phyloP scores from a whole-genome alignment of 768 basidiomycete species.

The Lactifluus hygrophoroides region DNA sequence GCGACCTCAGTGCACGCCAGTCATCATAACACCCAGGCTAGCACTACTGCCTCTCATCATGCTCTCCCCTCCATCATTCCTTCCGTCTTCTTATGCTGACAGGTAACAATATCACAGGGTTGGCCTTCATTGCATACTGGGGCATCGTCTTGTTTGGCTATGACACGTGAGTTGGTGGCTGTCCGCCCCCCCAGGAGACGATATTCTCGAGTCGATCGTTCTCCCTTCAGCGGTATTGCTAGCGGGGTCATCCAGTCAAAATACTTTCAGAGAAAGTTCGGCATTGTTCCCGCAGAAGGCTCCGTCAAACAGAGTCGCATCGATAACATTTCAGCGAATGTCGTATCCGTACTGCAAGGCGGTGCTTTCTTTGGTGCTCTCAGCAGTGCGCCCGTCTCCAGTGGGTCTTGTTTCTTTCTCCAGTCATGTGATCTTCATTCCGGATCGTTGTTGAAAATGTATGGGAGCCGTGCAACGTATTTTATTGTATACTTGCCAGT shows the following conservation, averaged over 20 bases:
- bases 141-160: slow-evolving; percentile 81
- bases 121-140: slow-evolving; percentile 69
- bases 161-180: slow-evolving; percentile 44
- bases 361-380: slow-evolving; percentile 87
- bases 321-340: slow-evolving; percentile 64
- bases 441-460: background rate
- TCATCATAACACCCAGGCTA: background rate
- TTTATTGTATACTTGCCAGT: background rate
- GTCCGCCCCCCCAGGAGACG: background rate
- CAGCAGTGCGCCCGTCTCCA: slow-evolving; percentile 58
- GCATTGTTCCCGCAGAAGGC: slow-evolving; percentile 41
- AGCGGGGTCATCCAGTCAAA: slow-evolving; percentile 59
- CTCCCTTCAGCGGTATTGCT: slow-evolving; percentile 43
- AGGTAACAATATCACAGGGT: slow-evolving; percentile 34
- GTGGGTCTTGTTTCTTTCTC: slow-evolving; percentile 31
- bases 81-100: background rate
- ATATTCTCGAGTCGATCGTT: slow-evolving; percentile 17
- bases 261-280: slow-evolving; percentile 58
- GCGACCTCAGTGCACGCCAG: too few species aligned
- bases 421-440: background rate
- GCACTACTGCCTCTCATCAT: background rate
- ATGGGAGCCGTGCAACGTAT: too few species aligned
- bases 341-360: slow-evolving; percentile 81
- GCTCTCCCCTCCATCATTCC: background rate
- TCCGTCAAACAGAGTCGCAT: slow-evolving; percentile 30